Conservation (phyloP, 768 basidiomycete genomes). For the Tylopilus intermedius region DNA sequence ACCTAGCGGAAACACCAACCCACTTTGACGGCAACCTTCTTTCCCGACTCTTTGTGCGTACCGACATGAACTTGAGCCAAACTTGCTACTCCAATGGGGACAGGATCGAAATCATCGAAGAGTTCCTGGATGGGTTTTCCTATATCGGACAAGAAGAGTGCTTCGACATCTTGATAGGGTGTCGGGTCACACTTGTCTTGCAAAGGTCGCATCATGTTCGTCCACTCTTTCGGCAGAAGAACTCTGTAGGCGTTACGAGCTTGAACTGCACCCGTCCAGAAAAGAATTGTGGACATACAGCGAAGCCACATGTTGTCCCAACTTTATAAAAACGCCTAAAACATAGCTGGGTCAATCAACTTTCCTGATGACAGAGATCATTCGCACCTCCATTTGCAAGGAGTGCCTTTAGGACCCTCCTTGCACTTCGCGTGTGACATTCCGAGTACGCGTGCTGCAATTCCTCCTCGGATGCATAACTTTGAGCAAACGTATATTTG, state of each 20-base stretch:
- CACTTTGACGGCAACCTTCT: slow-evolving; percentile 83
- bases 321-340: slow-evolving; percentile 76
- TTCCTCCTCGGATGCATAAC: slow-evolving; percentile 48
- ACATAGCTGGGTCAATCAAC: not conserved
- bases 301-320: slow-evolving; percentile 85
- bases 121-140: slow-evolving; percentile 65
- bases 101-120: slow-evolving; percentile 81
- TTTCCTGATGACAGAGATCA: not conserved
- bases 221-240: slow-evolving; percentile 64
- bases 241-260: slow-evolving; percentile 28
- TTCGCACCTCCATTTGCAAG: slow-evolving; percentile 78
- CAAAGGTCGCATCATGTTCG: slow-evolving; percentile 50
- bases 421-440: slow-evolving; percentile 82
- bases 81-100: slow-evolving; percentile 92
- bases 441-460: slow-evolving; percentile 55
- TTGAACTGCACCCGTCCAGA: slow-evolving; percentile 20
- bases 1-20: slow-evolving; percentile 9
- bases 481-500: slow-evolving; percentile 57
- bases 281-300: slow-evolving; percentile 35
- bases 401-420: slow-evolving; percentile 74
- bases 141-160: slow-evolving; percentile 75
- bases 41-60: slow-evolving; percentile 62
- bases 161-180: slow-evolving; percentile 68
- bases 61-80: slow-evolving; percentile 94
- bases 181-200: slow-evolving; percentile 96